Percentiles rank a stretch among this genome's conserved stretches.
Conservation (phyloP, 2,329 filamentous ascomycete genomes). For the Ophiostoma tasmaniense region DNA sequence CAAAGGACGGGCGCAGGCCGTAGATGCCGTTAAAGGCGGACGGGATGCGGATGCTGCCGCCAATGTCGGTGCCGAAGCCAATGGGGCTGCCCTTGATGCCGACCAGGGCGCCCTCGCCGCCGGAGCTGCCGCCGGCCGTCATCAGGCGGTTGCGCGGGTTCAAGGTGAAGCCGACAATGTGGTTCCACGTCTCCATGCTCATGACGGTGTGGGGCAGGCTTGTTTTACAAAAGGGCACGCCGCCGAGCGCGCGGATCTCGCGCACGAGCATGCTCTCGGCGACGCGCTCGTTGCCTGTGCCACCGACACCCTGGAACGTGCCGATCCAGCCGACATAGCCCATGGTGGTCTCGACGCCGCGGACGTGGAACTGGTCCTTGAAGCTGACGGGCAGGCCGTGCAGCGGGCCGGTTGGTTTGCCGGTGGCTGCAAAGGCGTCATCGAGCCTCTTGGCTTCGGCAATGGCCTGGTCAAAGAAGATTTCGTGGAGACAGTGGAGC, state of each 20-base stretch:
- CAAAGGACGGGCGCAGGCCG: slow-evolving; percentile 26
- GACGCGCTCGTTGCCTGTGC: slow-evolving; percentile 17
- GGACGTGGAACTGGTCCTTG: slow-evolving; percentile 40
- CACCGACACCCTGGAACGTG: slow-evolving; percentile 9
- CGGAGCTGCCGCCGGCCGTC: slow-evolving; percentile 31
- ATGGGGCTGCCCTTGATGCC: slow-evolving; percentile 25
- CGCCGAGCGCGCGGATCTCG: slow-evolving; percentile 25
- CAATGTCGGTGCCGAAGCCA: slow-evolving; percentile 32
- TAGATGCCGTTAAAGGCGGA: slow-evolving; percentile 28
- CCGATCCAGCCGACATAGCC: slow-evolving; percentile 21
- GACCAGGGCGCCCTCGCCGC: slow-evolving; percentile 31
- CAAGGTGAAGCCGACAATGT: slow-evolving; percentile 29
- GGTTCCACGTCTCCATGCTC: slow-evolving; percentile 28
- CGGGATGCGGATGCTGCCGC: slow-evolving; percentile 23
- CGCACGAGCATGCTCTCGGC: slow-evolving; percentile 25
- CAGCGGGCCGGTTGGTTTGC: slow-evolving; percentile 29
- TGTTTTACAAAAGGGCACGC: slow-evolving; percentile 25
- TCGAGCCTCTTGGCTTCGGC: slow-evolving; percentile 28
- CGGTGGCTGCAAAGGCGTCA: slow-evolving; percentile 24
- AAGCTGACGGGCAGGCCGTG: slow-evolving; percentile 41
- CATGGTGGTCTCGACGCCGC: slow-evolving; percentile 32
- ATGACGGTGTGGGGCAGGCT: slow-evolving; percentile 26
- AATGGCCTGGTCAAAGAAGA: slow-evolving; percentile 30
- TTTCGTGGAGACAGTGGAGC: slow-evolving; percentile 38
- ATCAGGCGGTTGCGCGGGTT: slow-evolving; percentile 30